Evolutionary conservation across 495 filamentous ascomycete genomes (phyloP), one percentile per base, ranked within the genome.

Genomic region (Niebla homalea): DNA sequence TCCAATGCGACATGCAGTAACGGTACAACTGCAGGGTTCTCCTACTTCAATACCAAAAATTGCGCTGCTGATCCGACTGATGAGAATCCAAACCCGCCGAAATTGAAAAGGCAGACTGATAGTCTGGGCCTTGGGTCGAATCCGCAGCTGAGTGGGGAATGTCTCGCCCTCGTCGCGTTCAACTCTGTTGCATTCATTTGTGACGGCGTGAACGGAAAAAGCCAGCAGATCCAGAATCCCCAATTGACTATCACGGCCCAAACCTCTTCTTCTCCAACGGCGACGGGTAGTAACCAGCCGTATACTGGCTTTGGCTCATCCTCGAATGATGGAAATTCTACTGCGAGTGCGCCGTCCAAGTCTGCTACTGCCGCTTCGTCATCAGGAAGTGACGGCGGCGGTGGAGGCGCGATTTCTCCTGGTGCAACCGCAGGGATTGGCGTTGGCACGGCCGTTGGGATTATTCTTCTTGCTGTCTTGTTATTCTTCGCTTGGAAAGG

Each of bases 171-270:
- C 1, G 18, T 49, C 10, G 47, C 47, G 15, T 49, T 49, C 37
- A 41, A 49, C 32, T 49, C 47, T 25, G 19, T 49, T 12, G 47
- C 47, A 16, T 49, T 49, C 18, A 18, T 49, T 26, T 49, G 47
- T n/a, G 47, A 49, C 19, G 47, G 47, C 14, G 36, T 49, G 22
- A 16, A 41, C 18, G 21, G 39, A 15, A 22, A 41, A 32, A 32
- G 29, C 29, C 29, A 32, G 29, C 29, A 32, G 29, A 32, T 32
- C 29, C 29, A 7, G 29, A 32, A 32, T 12, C 29, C 29, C 0
- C 29, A 32, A 32, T 12, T 32, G 14, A 32, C 29, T 7, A 11
- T 12, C 14, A 11, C 2, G 29, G 7, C 29, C 29, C 29, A 32
- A 32, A 32, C 5, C 29, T 32, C 29, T 32, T 32, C 29, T 32